phyloP scores from a whole-genome alignment of 345 rosid genomes.

The Eucalyptus globulus region DNA sequence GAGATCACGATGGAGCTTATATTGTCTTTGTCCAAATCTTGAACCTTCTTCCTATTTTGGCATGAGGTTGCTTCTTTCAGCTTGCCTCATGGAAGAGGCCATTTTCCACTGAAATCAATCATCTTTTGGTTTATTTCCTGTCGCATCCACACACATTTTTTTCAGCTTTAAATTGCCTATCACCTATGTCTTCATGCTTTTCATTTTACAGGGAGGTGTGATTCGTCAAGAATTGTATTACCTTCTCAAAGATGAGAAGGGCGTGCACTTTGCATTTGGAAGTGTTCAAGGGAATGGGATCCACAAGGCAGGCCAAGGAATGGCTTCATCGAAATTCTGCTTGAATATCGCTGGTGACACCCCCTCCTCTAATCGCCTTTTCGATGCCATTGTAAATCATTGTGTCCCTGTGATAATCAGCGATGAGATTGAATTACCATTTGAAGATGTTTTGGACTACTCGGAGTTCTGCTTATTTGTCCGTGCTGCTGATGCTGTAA shows the following conservation, averaged over 20 bases:
- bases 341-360: constrained; percentile 90
- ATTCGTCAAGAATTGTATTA: constrained; percentile 78
- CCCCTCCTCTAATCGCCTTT: constrained; percentile 92
- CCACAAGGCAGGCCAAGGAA: constrained; percentile 61
- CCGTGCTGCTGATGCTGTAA: constrained; percentile 58
- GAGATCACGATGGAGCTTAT: neutral
- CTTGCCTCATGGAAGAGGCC: neutral
- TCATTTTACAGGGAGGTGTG: constrained; percentile 49
- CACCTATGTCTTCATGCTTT: neutral
- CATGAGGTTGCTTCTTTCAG: neutral
- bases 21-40: neutral
- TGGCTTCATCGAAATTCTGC: constrained; percentile 86
- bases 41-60: neutral
- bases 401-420: constrained; percentile 90
- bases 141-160: neutral
- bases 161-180: neutral
- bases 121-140: neutral
- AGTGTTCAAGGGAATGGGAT: constrained; percentile 50
- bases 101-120: neutral
- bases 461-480: constrained; percentile 63
- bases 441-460: constrained; percentile 82
- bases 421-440: constrained; percentile 80
- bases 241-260: constrained; percentile 85
- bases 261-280: constrained; percentile 80
- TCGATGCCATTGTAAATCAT: constrained; percentile 75